Evolutionary conservation across 2,329 filamentous ascomycete genomes (phyloP), one percentile per base, ranked within the genome.

Genomic region (Zalaria sp.): DNA sequence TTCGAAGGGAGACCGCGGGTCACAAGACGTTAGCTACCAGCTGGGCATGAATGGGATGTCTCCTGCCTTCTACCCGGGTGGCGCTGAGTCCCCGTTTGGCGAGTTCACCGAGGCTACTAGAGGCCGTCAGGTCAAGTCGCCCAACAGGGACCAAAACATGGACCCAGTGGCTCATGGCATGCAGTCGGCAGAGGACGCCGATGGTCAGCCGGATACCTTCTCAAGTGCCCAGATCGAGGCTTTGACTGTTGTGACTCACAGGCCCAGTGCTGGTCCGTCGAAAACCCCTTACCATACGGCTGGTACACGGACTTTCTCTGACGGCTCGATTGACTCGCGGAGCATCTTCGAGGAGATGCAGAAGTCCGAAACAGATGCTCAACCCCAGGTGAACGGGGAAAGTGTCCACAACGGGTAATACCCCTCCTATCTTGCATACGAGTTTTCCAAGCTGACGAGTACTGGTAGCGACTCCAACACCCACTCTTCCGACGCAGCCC

Each of bases 311-410:
- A 72, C 68, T 18, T 73, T 72, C 57, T 72, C 71, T 47, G 72
- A 75, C 56, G 66, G 69, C 47, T 72, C 65, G 39, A 68, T 76
- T 57, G 67, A 77, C 59, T 65, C 65, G 52, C 65, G 61, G 56
- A 65, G 60, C 50, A 66, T 71, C 54, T 61, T 63, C 52, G 63
- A 67, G 47, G 67, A 72, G 54, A 52, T 68, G 51, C 57, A 65
- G 38, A 64, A 59, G 50, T 48, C 53, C 42, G 57, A 62, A 34
- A 56, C 58, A 37, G 62, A 64, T 52, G 51, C 57, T 48, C 56
- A 53, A 40, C 49, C 58, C 31, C 50, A 51, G 34, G 51, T 49
- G 35, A 62, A 62, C 46, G 63, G 61, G 43, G 55, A 57, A 38
- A 55, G 46, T 18, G 27, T 45, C 4, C 43, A 43, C 29, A 57